These are phyloP conservation scores for Penstemon barbatus DNA, from an alignment of 257 asterid genomes.

Conservation along the genomic window DNA sequence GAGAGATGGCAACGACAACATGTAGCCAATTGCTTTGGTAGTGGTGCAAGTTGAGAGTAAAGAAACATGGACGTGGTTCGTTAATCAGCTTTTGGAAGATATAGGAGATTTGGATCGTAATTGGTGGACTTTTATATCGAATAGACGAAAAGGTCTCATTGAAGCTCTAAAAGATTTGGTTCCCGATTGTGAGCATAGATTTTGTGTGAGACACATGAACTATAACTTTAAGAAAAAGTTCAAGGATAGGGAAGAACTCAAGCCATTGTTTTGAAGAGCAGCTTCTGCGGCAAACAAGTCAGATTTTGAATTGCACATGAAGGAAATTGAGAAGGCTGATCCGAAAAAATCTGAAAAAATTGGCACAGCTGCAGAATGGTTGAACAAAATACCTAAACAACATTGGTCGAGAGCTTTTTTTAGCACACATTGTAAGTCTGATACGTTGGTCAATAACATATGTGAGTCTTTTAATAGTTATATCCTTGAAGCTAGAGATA, in stretches of 20 bases:
- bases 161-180: conserved; percentile 8
- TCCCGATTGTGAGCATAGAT: conserved; percentile 11
- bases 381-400: background rate
- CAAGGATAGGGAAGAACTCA: background rate
- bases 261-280: conserved; percentile 4
- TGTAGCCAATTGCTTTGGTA: background rate
- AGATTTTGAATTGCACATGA: background rate
- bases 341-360: background rate
- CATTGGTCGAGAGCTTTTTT: conserved; percentile 3
- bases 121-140: conserved; percentile 1
- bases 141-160: background rate
- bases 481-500: background rate
- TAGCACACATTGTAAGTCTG: background rate
- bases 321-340: background rate
- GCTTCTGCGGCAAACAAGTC: background rate
- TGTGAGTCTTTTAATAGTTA: background rate
- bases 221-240: conserved; percentile 19
- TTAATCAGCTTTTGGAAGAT: background rate
- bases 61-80: conserved; percentile 1
- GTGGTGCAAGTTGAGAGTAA: background rate
- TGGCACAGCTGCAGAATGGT: conserved; percentile 9
- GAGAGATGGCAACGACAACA: conserved; percentile 15
- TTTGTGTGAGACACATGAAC: conserved; percentile 5
- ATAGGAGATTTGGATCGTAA: background rate
- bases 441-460: background rate